Base-by-base conservation (phyloP, 176 grass and related monocot genomes). In the barley (Hordeum vulgare) region DNA sequence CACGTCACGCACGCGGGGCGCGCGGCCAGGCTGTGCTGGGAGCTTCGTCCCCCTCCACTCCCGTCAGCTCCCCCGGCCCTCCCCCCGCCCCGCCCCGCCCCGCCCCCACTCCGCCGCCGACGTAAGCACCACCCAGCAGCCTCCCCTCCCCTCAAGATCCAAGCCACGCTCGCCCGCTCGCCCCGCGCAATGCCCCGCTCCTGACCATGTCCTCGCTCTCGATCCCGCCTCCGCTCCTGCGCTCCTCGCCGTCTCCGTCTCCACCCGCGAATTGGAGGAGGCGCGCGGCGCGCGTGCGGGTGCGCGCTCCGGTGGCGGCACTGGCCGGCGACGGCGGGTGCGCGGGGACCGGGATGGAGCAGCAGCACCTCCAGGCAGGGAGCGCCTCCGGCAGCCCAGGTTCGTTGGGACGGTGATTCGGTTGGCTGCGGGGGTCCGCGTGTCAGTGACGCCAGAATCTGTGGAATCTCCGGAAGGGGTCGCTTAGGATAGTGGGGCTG, bases 191-290 rank as follows among this genome's bases (percentile, higher is more conserved):
- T 86, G 88, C 79, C 65, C 79, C 57, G 57, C 57, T 86, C 42
- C 71, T 83, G 88, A 90, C 47, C 83, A 86, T 86, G 83, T 36
- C 36, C 65, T 66, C 83, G 57, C 79, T 81, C 79, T 54, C 79
- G 65, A 39, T 73, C 80, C 57, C 34, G 23, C 58, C 44, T 5
- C 40, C 66, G 66, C 42, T 86, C 2, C 88, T 75, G 42, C 51
- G 51, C 18, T 1, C 61, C 1, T 67, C 70, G 41, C 44, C 4
- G 79, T 35, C 62, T 31, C 70, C 53, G 25, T 31, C 51, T 39
- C 21, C 61, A 15, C 18, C 88, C 10, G 20, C 28, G 44, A 79
- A 62, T 75, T 12, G 42, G 58, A 63, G 79, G 65, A 45, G 37
- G 74, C 27, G 3, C 45, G n/a, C 58, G 58, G 47, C 21, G 65